Base-by-base conservation (phyloP, 2,329 filamentous ascomycete genomes). In the Karstenula rhodostoma region DNA sequence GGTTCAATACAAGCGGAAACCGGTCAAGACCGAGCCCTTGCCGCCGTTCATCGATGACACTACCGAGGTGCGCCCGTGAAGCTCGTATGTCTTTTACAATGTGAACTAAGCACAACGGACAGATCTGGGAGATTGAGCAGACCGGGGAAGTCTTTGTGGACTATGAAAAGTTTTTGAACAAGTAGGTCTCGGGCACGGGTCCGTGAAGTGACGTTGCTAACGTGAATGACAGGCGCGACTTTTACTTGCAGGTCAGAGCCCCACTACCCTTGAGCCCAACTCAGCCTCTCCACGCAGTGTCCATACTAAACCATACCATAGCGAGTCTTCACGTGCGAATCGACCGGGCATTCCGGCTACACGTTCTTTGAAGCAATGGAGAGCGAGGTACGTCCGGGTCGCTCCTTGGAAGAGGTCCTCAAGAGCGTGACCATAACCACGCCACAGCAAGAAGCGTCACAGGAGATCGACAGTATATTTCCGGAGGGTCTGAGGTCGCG, bases 1-100 rank as follows among this genome's bases (percentile, higher is more conserved):
- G 94, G 94, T 99, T 70, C 86, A 97, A 66, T 97, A 92, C 80
- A 98, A 98, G 83, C 89, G 95, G 73, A 98, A 98, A 81, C 94
- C 94, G 59, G 93, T 98, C 74, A 89, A 92, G 80, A 91, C 93
- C 76, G 83, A 94, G 67, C 86, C 90, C 52, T 84, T 85, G 50
- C 90, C 91, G 23, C 82, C 86, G 55, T 87, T 94, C 67, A 85
- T 93, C 68, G 89, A 95, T 83, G 92, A 96, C 67, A 88, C 91
- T 72, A 85, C 87, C 69, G 93, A 98, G 86, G 94, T 94, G 85
- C 70, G 85, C 76, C 51, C 47, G 17, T 47, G 55, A 40, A 55
- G 37, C 32, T 63, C 63, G 29, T 48, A 60, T 61, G 44, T 19
- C 19, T 8, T 22, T 13, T 58, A 67, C 67, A 25, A 66, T 57